These are phyloP conservation scores for Senna tora DNA, from an alignment of 306 rosid genomes.

Conservation along the genomic window DNA sequence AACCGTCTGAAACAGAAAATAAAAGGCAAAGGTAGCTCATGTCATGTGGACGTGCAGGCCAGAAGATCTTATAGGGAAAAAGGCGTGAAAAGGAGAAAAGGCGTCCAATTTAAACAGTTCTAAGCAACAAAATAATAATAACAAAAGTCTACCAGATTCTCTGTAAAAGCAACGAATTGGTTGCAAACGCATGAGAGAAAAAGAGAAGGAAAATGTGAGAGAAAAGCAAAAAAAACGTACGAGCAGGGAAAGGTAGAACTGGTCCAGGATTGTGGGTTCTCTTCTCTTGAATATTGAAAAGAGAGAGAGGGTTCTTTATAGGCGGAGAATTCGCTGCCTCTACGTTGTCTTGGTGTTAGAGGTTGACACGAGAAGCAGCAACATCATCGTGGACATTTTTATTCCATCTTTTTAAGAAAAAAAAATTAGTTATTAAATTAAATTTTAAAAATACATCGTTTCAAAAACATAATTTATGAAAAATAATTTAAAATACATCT, in stretches of 20 bases:
- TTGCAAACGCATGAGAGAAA: constrained; percentile 2
- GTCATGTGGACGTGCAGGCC: constrained; percentile 7
- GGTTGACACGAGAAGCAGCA: background rate
- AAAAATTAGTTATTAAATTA: background rate
- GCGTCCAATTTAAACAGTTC: constrained; percentile 31
- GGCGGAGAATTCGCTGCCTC: constrained; percentile 45
- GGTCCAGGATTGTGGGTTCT: constrained; percentile 24
- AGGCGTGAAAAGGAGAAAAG: constrained; percentile 4
- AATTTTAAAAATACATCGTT: too few relatives aligned
- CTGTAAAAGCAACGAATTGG: background rate
- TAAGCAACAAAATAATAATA: background rate
- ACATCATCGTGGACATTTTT: constrained; percentile 24
- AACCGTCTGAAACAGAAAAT: constrained; percentile 13
- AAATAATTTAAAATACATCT: too few relatives aligned
- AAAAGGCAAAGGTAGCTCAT: background rate
- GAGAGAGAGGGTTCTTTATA: constrained; percentile 27
- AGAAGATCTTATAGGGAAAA: constrained; percentile 13
- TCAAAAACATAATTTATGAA: too few relatives aligned
- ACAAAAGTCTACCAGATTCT: constrained; percentile 20
- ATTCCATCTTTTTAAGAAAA: background rate
- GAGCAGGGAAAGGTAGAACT: background rate
- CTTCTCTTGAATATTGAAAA: constrained; percentile 21
- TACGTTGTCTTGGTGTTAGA: constrained; percentile 40
- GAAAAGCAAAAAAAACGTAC: background rate
- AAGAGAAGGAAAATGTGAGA: background rate